Conservation (phyloP, 108 stramenopile species). For the Cyclotella baltica region DNA sequence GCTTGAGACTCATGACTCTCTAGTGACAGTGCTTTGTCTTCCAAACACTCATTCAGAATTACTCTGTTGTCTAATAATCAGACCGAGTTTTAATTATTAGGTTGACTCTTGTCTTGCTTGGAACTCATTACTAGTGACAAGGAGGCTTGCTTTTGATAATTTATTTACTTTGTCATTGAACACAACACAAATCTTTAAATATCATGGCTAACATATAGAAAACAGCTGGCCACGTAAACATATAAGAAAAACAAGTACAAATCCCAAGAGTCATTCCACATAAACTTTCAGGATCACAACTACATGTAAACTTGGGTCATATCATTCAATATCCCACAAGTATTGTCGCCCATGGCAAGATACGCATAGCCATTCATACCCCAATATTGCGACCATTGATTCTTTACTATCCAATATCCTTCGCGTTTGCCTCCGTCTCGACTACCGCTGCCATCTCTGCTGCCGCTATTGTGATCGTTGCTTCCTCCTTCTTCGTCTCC, state of each 20-base stretch:
- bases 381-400: conserved; percentile 87
- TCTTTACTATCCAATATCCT: conserved; percentile 92
- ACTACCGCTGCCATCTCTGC: conserved; percentile 44
- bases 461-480: conserved; percentile 39
- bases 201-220: not conserved
- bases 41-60: too few relatives aligned
- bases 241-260: not conserved
- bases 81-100: too few relatives aligned
- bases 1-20: too few relatives aligned
- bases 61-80: too few relatives aligned
- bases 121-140: too few relatives aligned
- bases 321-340: conserved; percentile 90
- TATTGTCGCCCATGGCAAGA: conserved; percentile 89
- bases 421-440: conserved; percentile 49
- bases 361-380: conserved; percentile 90
- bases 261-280: conserved; percentile 12
- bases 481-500: conserved; percentile 40
- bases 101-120: too few relatives aligned
- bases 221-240: too few relatives aligned
- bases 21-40: too few relatives aligned
- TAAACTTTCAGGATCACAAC: conserved; percentile 1
- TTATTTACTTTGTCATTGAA: too few relatives aligned
- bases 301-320: conserved; percentile 74
- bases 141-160: too few relatives aligned
- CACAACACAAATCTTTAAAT: not conserved